Evolutionary conservation across 2,329 filamentous ascomycete species (phyloP).

Genomic region (Talaromyces piceae): DNA sequence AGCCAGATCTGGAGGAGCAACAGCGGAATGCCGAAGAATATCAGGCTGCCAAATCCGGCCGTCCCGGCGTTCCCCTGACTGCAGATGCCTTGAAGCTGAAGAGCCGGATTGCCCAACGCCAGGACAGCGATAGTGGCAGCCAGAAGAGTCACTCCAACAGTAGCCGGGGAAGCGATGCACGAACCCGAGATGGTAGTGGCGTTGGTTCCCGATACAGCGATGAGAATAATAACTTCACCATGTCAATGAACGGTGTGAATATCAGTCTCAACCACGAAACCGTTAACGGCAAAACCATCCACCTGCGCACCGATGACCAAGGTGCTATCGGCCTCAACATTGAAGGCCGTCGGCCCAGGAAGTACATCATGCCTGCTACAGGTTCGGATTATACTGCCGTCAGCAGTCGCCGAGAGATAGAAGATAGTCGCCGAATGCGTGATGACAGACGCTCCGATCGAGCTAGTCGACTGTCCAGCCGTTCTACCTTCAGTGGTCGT

Average conservation of each 20-base stretch:
- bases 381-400: conserved; percentile 29
- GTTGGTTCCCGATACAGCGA: conserved; percentile 26
- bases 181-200: conserved; percentile 27
- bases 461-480: conserved; percentile 30
- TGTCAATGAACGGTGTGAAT: conserved; percentile 34
- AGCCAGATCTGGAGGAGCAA: conserved; percentile 27
- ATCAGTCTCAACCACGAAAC: conserved; percentile 32
- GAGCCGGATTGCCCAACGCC: conserved; percentile 21
- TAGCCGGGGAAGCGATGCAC: conserved; percentile 32
- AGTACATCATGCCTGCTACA: conserved; percentile 26
- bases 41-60: conserved; percentile 26
- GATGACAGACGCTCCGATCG: conserved; percentile 31
- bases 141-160: conserved; percentile 35
- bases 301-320: conserved; percentile 30
- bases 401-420: conserved; percentile 24
- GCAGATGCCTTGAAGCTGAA: conserved; percentile 26
- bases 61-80: conserved; percentile 24
- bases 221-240: conserved; percentile 32
- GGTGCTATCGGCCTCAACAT: conserved; percentile 34
- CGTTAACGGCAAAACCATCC: conserved; percentile 32
- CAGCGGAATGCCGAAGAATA: conserved; percentile 33
- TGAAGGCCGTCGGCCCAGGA: conserved; percentile 28
- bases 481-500: conserved; percentile 29
- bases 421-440: conserved; percentile 26
- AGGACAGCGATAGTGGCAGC: conserved; percentile 33